Conservation (phyloP, 495 filamentous ascomycete genomes). For the Hapsidospora chrysogenum region DNA sequence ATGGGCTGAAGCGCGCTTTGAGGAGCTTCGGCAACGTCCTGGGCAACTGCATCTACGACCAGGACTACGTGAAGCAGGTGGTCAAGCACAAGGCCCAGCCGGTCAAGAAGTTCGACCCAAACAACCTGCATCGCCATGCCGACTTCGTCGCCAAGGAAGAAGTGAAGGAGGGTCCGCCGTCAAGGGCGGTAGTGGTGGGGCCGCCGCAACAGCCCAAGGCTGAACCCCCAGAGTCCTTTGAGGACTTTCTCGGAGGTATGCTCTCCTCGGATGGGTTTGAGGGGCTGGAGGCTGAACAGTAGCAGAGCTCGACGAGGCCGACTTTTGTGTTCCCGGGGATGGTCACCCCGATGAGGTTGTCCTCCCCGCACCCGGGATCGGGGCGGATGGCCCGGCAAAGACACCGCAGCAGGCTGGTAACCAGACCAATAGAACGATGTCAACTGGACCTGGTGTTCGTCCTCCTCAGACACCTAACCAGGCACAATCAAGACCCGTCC, state of each 20-base stretch:
- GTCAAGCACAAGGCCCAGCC: constrained; percentile 59
- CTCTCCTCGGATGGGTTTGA: background rate
- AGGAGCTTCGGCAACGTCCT: constrained; percentile 91
- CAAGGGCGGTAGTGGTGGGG: constrained; percentile 8
- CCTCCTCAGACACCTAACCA: constrained; percentile 23
- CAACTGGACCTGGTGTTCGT: too few species aligned
- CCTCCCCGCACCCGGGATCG: constrained; percentile 7
- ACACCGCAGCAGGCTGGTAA: constrained; percentile 16
- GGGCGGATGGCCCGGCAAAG: constrained; percentile 5
- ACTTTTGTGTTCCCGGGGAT: constrained; percentile 42
- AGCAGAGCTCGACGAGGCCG: constrained; percentile 41
- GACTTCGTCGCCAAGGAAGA: constrained; percentile 53
- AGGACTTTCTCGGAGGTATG: constrained; percentile 58
- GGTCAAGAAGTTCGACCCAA: constrained; percentile 54
- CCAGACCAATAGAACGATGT: too few species aligned
- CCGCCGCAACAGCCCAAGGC: constrained; percentile 11
- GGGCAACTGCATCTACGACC: constrained; percentile 96
- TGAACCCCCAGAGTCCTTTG: constrained; percentile 20
- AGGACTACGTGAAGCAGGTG: constrained; percentile 73
- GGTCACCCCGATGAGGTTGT: constrained; percentile 50
- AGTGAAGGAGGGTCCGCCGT: constrained; percentile 4
- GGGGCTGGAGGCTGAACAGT: constrained; percentile 3
- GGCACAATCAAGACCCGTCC: constrained; percentile 6
- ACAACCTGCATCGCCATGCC: constrained; percentile 64
- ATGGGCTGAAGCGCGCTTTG: constrained; percentile 77